A percentile compares a stretch with the other conserved stretches of the same genome.
Conservation (phyloP, 768 basidiomycete species). For the Strobilomyces echinocephalus region DNA sequence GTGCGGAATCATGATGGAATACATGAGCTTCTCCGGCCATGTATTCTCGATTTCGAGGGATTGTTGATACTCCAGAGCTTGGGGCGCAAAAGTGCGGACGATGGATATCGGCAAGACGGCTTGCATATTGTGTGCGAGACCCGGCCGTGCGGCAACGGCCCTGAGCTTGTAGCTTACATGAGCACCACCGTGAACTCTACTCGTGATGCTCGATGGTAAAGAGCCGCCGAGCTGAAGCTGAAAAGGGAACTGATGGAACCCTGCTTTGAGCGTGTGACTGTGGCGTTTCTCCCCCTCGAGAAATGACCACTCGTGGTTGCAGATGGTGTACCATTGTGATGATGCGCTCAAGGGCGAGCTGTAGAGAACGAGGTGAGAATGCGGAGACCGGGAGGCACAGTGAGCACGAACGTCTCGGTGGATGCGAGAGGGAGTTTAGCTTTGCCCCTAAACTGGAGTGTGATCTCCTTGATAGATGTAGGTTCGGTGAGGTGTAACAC, state of each 20-base stretch:
- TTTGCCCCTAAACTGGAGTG: slow-evolving; percentile 80
- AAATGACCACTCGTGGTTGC: slow-evolving; percentile 89
- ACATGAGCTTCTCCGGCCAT: slow-evolving; percentile 98
- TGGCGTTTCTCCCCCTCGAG: slow-evolving; percentile 77
- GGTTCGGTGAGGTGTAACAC: slow-evolving; percentile 75
- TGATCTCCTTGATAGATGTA: slow-evolving; percentile 80
- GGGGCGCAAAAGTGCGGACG: slow-evolving; percentile 66
- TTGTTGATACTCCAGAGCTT: slow-evolving; percentile 93
- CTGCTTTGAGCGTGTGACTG: slow-evolving; percentile 91
- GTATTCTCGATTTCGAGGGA: slow-evolving; percentile 94
- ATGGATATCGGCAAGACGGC: slow-evolving; percentile 58
- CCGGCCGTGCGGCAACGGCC: slow-evolving; percentile 75
- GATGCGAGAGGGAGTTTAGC: slow-evolving; percentile 59
- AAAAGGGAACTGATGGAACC: slow-evolving; percentile 90
- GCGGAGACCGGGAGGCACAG: slow-evolving; percentile 2
- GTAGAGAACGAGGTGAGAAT: neutral
- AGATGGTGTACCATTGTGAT: slow-evolving; percentile 55
- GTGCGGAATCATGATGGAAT: slow-evolving; percentile 88
- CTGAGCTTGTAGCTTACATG: slow-evolving; percentile 85
- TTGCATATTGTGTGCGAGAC: slow-evolving; percentile 66
- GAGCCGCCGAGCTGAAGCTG: slow-evolving; percentile 80
- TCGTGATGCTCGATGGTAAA: slow-evolving; percentile 72
- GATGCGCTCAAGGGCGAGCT: slow-evolving; percentile 27
- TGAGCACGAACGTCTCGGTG: slow-evolving; percentile 52
- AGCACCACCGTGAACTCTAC: slow-evolving; percentile 52